A percentile compares a stretch with the other conserved stretches of the same genome.
Conservation (phyloP, 1,139 yeast species). For the Ogataea hybrid region DNA sequence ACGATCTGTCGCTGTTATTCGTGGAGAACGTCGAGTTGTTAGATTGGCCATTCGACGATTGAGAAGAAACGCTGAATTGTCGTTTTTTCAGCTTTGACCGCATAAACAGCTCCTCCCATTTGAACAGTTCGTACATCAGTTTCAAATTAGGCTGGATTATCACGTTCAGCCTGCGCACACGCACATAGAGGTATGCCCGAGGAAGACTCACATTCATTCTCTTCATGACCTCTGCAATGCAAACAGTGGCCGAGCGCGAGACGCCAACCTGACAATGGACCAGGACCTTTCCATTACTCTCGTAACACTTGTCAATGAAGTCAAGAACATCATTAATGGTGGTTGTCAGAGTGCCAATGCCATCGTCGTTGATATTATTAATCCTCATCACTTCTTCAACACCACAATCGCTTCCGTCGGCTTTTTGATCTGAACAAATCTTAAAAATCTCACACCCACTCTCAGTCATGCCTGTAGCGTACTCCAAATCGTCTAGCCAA, state of each 20-base stretch:
- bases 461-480: conserved; percentile 21
- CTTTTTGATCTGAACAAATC: conserved; percentile 23
- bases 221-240: conserved; percentile 89
- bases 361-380: conserved; percentile 48
- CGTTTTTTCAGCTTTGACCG: conserved; percentile 10
- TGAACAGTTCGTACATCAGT: conserved; percentile 78
- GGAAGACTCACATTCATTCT: conserved; percentile 61
- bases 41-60: conserved; percentile 13
- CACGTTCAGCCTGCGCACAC: conserved; percentile 82
- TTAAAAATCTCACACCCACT: conserved; percentile 30
- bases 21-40: conserved; percentile 17
- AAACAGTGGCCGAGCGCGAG: conserved; percentile 84
- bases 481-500: conserved; percentile 47
- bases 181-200: conserved; percentile 73
- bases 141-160: conserved; percentile 89
- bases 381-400: conserved; percentile 41
- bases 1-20: conserved; percentile 22
- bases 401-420: conserved; percentile 33
- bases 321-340: conserved; percentile 40
- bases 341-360: conserved; percentile 43
- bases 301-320: conserved; percentile 41
- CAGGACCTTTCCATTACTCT: conserved; percentile 48
- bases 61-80: conserved; percentile 18
- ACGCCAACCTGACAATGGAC: conserved; percentile 94
- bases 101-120: conserved; percentile 61